A percentile compares a stretch with the other conserved stretches of the same genome.
phyloP scores from a whole-genome alignment of 1,139 yeast species.

The Martiniozyma asiatica region DNA sequence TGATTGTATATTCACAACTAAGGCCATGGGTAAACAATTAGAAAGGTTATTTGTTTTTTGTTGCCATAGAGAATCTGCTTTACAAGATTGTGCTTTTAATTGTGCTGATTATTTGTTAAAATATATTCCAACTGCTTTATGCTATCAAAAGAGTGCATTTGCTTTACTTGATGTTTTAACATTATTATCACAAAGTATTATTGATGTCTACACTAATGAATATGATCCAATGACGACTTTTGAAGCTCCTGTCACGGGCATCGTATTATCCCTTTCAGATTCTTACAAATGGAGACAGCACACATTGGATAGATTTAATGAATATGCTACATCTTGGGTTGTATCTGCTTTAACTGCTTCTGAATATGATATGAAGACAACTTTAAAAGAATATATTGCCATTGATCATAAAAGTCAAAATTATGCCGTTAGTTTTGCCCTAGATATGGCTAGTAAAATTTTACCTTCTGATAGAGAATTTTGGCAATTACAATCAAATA shows the following conservation, averaged over 20 bases:
- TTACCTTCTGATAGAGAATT: constrained; percentile 53
- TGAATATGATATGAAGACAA: constrained; percentile 63
- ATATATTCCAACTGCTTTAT: constrained; percentile 69
- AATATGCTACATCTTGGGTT: constrained; percentile 59
- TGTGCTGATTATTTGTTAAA: constrained; percentile 62
- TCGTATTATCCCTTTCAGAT: constrained; percentile 60
- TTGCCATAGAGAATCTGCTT: constrained; percentile 63
- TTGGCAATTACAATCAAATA: constrained; percentile 21
- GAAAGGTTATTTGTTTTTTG: constrained; percentile 57
- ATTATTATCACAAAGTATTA: constrained; percentile 63
- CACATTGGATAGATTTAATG: constrained; percentile 50
- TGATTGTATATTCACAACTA: constrained; percentile 35
- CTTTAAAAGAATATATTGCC: constrained; percentile 61
- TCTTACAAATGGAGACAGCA: constrained; percentile 65
- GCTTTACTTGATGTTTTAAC: constrained; percentile 73
- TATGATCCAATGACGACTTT: constrained; percentile 74
- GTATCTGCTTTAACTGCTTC: constrained; percentile 40
- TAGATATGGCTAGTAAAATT: constrained; percentile 73
- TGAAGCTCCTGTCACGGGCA: constrained; percentile 46
- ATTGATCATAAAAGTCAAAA: constrained; percentile 29
- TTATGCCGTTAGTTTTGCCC: constrained; percentile 79
- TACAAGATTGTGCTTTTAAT: constrained; percentile 73
- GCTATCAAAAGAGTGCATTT: constrained; percentile 62
- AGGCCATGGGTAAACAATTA: constrained; percentile 57
- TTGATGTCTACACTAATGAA: constrained; percentile 79